Evolutionary conservation across 2,329 filamentous ascomycete genomes (phyloP), one percentile per base, ranked within the genome.

Genomic region (Claviceps pazoutovae): DNA sequence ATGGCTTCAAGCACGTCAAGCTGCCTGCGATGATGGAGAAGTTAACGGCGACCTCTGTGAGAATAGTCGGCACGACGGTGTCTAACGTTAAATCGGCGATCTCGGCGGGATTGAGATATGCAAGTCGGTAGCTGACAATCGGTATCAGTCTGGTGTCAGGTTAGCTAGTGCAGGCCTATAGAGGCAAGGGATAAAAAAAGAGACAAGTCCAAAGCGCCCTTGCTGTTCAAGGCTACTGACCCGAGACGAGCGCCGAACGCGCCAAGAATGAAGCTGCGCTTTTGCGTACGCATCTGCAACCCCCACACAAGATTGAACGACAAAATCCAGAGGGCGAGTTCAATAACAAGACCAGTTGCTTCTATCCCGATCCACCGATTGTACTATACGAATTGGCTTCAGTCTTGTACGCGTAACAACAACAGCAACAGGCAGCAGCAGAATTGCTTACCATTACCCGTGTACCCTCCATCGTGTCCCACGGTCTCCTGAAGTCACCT

Each of bases 171-270:
- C 9, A 34, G 30, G 30, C 30, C 30, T 34, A 34, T 34, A 34
- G 30, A 34, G 30, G 9, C 30, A 34, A 34, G 11, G 23, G 23
- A 34, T 3, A 17, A 34, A 34, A 16, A 34, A 7, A 23, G 19
- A 14, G 26, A 36, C 34, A 36, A 46, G 23, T 11, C 6, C 23
- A 16, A 45, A 46, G 13, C 13, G 3, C 1, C 4, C 7, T 34
- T 4, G 16, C 39, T 5, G n/a, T 17, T 11, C 14, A 45, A 30
- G 23, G 43, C 13, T 16, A 46, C 38, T 41, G 6, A 52, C 51
- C 46, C 46, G 13, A 52, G 30, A 19, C 52, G 54, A n/a, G 53
- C 47, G 26, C 50, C 52, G 30, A 55, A 55, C 5, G 48, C 52
- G 41, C 38, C 43, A 5, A 54, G n/a, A 14, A 55, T 51, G 19